Base-by-base conservation (phyloP, 805 yeast genomes). In the Saccharomyces paradoxus region DNA sequence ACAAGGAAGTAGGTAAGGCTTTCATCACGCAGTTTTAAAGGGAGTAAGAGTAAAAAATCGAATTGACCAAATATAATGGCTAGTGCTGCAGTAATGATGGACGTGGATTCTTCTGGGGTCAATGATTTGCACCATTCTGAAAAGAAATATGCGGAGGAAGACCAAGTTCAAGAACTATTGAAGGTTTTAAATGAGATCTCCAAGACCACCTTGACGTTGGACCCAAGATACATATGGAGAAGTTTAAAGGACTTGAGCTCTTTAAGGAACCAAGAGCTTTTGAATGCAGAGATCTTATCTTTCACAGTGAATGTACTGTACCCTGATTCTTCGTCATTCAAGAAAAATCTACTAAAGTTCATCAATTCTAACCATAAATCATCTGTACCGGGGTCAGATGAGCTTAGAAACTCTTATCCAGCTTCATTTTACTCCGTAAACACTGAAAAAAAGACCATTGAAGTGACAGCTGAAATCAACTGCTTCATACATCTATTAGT, bases 221-320 rank as follows among this genome's bases (percentile, higher is more conserved):
- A 94, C 71, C 88, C 96, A 60, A 81, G 97, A 60, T 88, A 86
- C 71, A 82, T 94, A 49, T 80, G 92, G 70, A 87, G 87, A 66
- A 91, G 89, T 24, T 80, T 94, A 59, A 84, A 96, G 58, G 95
- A 89, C 58, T 76, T 91, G 63, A 87, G 91, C 7, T 75, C 82
- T 1, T 75, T 92, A 58, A 82, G 97, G 72, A 79, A 84, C 55
- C 76, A 79, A 44, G 46, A 48, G 49, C 44, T 37, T 37, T 72
- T 91, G 58, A 79, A 77, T 53, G 76, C 76, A 12, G 78, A 75
- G 13, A 76, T 81, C 10, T 74, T 94, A 56, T 71, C 81, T 8
- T 67, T 74, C n/a, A 72, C 87, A 41, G 74, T 90, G 49, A 74
- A 74, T 51, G 70, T 68, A 17, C 54, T 77, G n/a, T 89, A 86